Conservation (phyloP, 139 green algal genomes). For the Chlamydomonas urium region DNA sequence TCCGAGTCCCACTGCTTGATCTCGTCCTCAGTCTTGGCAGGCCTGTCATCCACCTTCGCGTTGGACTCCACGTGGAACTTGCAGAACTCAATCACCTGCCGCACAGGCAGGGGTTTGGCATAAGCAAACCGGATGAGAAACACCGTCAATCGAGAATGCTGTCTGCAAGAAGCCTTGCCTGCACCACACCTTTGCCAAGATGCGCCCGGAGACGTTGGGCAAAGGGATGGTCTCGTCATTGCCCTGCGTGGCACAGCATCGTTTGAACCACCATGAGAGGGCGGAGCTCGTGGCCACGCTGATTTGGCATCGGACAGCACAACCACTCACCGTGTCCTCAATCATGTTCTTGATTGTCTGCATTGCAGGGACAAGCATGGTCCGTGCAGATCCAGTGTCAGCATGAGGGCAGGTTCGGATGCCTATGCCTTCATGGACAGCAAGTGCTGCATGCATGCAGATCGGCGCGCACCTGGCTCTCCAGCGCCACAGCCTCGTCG, state of each 20-base stretch:
- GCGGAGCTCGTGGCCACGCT: too few relatives aligned
- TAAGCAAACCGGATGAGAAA: too few relatives aligned
- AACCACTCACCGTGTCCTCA: constrained; percentile 54
- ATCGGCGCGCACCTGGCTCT: constrained; percentile 38
- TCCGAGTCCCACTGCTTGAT: constrained; percentile 86
- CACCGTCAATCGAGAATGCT: too few relatives aligned
- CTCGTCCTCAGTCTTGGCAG: constrained; percentile 81
- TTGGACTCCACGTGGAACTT: constrained; percentile 88
- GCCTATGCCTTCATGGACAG: too few relatives aligned
- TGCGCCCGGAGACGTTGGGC: constrained; percentile 79
- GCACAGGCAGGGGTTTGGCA: too few relatives aligned
- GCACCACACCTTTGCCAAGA: constrained; percentile 47
- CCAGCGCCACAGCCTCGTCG: constrained; percentile 66
- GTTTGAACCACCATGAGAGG: neutral
- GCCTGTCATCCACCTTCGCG: constrained; percentile 67
- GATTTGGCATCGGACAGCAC: too few relatives aligned
- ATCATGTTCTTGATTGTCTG: constrained; percentile 83
- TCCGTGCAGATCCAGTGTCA: too few relatives aligned
- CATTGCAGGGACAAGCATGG: too few relatives aligned
- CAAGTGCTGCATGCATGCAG: too few relatives aligned
- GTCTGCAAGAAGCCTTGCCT: neutral
- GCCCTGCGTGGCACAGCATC: neutral
- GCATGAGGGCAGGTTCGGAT: too few relatives aligned
- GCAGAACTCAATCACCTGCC: constrained; percentile 97
- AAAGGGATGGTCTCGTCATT: constrained; percentile 66